These are phyloP conservation scores for Begonia peltatifolia DNA, from an alignment of 306 rosid genomes.

Conservation along the genomic window DNA sequence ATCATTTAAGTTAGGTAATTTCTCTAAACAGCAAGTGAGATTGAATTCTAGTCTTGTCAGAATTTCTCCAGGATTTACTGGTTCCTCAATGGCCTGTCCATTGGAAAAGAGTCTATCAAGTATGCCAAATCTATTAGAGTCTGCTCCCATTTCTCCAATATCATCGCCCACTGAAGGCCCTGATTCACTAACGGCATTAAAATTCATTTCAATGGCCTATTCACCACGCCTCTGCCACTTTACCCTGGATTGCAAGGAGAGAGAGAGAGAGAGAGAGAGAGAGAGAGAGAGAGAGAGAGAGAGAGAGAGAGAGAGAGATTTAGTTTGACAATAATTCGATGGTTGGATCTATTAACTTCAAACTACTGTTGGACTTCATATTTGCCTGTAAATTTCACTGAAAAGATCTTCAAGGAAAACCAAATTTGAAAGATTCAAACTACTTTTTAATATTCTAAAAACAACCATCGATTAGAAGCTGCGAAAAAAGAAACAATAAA, in stretches of 20 bases:
- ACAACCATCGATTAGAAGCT: too few species aligned
- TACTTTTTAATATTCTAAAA: too few species aligned
- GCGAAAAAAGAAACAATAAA: too few species aligned
- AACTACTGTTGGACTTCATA: too few species aligned
- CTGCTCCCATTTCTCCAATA: constrained; percentile 10
- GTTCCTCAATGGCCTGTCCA: constrained; percentile 24
- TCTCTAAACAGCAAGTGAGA: constrained; percentile 58
- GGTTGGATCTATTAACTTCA: too few species aligned
- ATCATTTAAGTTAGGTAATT: constrained; percentile 46
- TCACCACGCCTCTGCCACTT: constrained; percentile 5
- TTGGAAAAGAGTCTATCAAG: constrained; percentile 15
- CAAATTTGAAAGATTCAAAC: too few species aligned
- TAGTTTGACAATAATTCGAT: too few species aligned
- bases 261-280: too few species aligned
- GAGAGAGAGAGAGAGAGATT: background rate
- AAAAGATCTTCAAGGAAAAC: too few species aligned
- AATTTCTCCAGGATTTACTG: constrained; percentile 19
- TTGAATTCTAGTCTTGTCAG: constrained; percentile 32
- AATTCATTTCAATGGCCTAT: constrained; percentile 26
- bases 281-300: too few species aligned
- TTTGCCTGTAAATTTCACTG: too few species aligned
- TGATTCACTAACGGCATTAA: constrained; percentile 17
- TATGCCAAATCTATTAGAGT: constrained; percentile 6
- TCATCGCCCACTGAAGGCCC: constrained; percentile 14
- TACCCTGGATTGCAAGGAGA: constrained; percentile 15